Base-by-base conservation (phyloP, 176 grass and related monocot species). In the Triticum turgidum region DNA sequence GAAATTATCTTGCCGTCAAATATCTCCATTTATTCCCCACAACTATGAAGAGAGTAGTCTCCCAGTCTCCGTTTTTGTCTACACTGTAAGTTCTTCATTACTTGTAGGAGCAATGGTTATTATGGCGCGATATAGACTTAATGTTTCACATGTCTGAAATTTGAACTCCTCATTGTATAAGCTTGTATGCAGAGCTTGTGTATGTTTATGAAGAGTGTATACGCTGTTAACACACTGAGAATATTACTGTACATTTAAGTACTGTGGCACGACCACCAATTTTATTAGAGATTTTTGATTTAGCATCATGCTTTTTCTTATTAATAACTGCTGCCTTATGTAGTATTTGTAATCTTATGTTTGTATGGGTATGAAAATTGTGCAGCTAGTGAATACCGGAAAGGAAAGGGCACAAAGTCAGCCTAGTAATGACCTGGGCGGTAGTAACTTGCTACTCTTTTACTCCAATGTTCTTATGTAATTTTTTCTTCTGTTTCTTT, bases 1-100 rank as follows among this genome's bases (percentile, higher is more conserved):
- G 64, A 98, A 98, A 91, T 88, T 98, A 69, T 98, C 96, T 70
- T 98, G 96, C 69, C 93, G 96, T 41, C 96, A 98, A 80, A 98
- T 98, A 89, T 98, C 96, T 74, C 96, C 96, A 86, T 98, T 98
- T 94, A 98, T 95, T 71, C 96, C 96, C 63, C 93, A 98, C 44
- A 85, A 98, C 88, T 98, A 98, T 82, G 82, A 89, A 75, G 96
- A 98, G 62, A 98, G 96, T 91, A 98, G 93, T 69, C 91, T 95
- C 89, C 96, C 96, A 68, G 89, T 88, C 66, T 89, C 96, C 83
- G 93, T 98, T 80, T 98, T 98, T 89, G 93, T 98, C 59, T 98
- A 95, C 58, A 95, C 93, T 77, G 96, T 98, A 86, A 90, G 96
- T 87, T 87, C 29, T 85, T 42, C 51, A 49, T 78, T 93, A 22